phyloP scores from a whole-genome alignment of 2,329 filamentous ascomycete genomes.

The Epichloe elymi region DNA sequence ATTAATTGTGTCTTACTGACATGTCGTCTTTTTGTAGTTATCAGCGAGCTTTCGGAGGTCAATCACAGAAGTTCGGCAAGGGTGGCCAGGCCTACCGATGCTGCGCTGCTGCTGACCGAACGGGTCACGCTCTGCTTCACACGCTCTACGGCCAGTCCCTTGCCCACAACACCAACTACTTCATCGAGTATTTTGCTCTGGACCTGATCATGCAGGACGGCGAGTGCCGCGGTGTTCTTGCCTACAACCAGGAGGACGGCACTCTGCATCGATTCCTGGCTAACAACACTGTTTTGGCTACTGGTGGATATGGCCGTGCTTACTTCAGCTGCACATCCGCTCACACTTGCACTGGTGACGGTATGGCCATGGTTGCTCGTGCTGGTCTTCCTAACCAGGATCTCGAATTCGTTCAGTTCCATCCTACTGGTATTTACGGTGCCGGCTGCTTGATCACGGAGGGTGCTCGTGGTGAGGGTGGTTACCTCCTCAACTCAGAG shows the following conservation, averaged over 20 bases:
- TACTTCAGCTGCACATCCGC: constrained; percentile 98
- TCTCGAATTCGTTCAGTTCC: constrained; percentile 99
- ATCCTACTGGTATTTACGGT: constrained; percentile 97
- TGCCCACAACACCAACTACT: constrained; percentile 98
- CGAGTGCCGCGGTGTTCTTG: constrained; percentile 89
- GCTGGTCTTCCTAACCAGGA: constrained; percentile 95
- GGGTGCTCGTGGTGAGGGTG: constrained; percentile 94
- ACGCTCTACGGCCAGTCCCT: constrained; percentile 97
- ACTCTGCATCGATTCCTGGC: constrained; percentile 94
- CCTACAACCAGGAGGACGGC: constrained; percentile 97
- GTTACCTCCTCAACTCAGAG: constrained; percentile 93
- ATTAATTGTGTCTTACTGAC: neutral
- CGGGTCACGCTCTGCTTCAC: constrained; percentile 93
- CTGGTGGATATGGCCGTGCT: constrained; percentile 91
- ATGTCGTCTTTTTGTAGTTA: constrained; percentile 44
- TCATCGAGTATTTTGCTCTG: constrained; percentile 97
- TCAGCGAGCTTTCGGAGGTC: constrained; percentile 96
- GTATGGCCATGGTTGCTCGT: constrained; percentile 98
- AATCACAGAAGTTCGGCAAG: constrained; percentile 89
- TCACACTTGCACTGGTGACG: constrained; percentile 96
- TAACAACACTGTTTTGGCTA: constrained; percentile 93
- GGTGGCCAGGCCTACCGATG: constrained; percentile 96
- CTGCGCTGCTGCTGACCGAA: constrained; percentile 91
- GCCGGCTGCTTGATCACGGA: constrained; percentile 97
- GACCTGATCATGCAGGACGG: constrained; percentile 97